Evolutionary conservation across 352 stramenopile species (phyloP), one percentile per base, ranked within the genome.

Genomic region (Saprolegnia parasitica): DNA sequence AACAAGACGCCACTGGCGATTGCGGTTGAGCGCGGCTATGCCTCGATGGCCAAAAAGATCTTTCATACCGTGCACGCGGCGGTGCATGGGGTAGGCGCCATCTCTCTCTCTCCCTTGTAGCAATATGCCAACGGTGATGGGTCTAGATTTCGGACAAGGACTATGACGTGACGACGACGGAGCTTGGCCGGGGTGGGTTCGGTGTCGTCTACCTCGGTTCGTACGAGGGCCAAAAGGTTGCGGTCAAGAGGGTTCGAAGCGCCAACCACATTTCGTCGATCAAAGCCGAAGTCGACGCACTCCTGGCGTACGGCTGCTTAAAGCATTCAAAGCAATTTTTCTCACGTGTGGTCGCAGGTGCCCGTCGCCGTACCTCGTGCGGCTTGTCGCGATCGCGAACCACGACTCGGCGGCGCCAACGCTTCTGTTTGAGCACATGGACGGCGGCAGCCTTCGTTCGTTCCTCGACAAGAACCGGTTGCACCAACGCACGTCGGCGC

Each of bases 201-300:
- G 74, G 72, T 11, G 72, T 76, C 35, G 72, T 79, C 9, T 76
- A 72, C 70, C 65, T 77, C 4, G 74, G 60, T 8, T 64, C 56
- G 29, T 79, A 76, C 46, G 52, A 58, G 1, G 58, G 54, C 1
- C 47, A 68, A 35, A 71, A 73, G 4, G 32, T 77, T 26, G 74
- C 68, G 1, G 58, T 75, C 39, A 78, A 78, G 56, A 55, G 5
- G 24, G 47, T 5, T 55, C n/a, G 24, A 55, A 55, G 47, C 5
- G 47, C n/a, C 24, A 29, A 55, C 47, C n/a, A 29, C n/a, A 55
- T 23, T 2, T 2, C 24, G n/a, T 23, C 24, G 2, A 55, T 29
- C n/a, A 29, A 55, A 5, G 24, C 24, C 5, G 47, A 55, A 55
- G 47, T 29, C 47, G 29, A 55, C 5, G 47, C n/a, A 55, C n/a